Evolutionary conservation across 2,329 filamentous ascomycete species (phyloP), one percentile per base, ranked within the genome.

Genomic region (Penicillium sp.): DNA sequence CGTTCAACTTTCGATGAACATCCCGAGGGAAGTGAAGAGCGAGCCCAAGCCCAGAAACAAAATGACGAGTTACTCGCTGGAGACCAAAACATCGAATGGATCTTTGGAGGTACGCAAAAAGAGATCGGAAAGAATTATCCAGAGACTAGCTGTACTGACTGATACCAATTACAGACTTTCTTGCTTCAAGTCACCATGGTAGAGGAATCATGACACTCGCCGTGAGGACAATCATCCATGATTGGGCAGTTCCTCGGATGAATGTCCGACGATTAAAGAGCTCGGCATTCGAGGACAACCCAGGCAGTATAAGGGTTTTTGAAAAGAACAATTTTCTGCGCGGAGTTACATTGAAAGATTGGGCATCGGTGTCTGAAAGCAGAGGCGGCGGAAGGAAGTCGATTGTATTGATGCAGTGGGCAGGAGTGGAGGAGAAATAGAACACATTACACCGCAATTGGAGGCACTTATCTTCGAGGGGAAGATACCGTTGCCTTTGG

Each of bases 131-230:
- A 4, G 17, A 28, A 13, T 9, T 7, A n/a, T 15, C 3, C 9
- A 7, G 15, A 30, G 28, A 15, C 2, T n/a, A 28, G 24, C 44
- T n/a, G 22, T n/a, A 12, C 33, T n/a, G 4, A 54, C 35, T 12
- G 17, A 26, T 2, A 10, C 19, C 33, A 17, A 40, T 5, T 12
- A 3, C 35, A 72, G 72, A 70, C 53, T 70, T 61, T 33, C 65
- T 75, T 7, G 50, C 66, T 4, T 64, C 74, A 1, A 56, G 66
- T 22, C 63, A 73, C 51, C 73, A 76, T 22, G 65, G 71, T 1
- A 63, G 61, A n/a, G 74, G 74, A 7, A 71, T 76, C 30, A 75
- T 75, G 73, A 66, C 67, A 13, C 60, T 58, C 12, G 72, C 64
- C 2, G 53, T 73, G 26, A 53, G 53, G 15, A 65, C 66, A 1